Percentiles rank a stretch among this genome's conserved stretches.
phyloP scores from a whole-genome alignment of 2,329 filamentous ascomycete genomes.

The Davidsoniella australis region DNA sequence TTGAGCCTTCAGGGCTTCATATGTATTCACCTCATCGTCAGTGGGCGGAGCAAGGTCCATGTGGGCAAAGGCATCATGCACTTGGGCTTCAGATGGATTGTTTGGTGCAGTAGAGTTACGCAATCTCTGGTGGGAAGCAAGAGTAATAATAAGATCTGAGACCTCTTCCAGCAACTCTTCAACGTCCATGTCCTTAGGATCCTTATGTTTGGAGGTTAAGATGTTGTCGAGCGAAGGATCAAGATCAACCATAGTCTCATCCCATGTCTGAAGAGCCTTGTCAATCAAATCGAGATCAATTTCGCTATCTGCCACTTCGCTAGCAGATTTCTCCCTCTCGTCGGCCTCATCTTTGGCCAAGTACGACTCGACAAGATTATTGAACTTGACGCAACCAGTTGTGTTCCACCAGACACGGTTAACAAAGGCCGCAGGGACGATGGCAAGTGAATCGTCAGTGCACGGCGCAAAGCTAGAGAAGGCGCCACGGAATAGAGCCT shows the following conservation, averaged over 20 bases:
- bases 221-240: constrained; percentile 40
- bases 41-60: constrained; percentile 51
- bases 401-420: constrained; percentile 64
- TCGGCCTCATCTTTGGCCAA: constrained; percentile 19
- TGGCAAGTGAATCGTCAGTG: constrained; percentile 53
- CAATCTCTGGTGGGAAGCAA: constrained; percentile 64
- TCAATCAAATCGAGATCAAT: constrained; percentile 36
- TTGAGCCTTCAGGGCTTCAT: constrained; percentile 60
- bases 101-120: constrained; percentile 52
- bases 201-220: constrained; percentile 31
- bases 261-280: constrained; percentile 40
- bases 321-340: constrained; percentile 23
- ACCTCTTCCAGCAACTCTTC: constrained; percentile 58
- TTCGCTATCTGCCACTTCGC: constrained; percentile 22
- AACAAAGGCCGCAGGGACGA: constrained; percentile 50
- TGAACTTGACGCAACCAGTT: constrained; percentile 46
- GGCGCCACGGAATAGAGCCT: constrained; percentile 56
- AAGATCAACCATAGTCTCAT: constrained; percentile 40
- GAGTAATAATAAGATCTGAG: constrained; percentile 57
- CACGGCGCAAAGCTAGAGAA: constrained; percentile 69
- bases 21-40: constrained; percentile 42
- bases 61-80: constrained; percentile 50
- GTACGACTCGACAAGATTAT: constrained; percentile 42
- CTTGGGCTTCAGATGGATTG: constrained; percentile 42
- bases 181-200: constrained; percentile 47